These are phyloP conservation scores for Chytriomyces hyalinus DNA, from an alignment of 192 early-diverging fungal genomes.

Conservation along the genomic window DNA sequence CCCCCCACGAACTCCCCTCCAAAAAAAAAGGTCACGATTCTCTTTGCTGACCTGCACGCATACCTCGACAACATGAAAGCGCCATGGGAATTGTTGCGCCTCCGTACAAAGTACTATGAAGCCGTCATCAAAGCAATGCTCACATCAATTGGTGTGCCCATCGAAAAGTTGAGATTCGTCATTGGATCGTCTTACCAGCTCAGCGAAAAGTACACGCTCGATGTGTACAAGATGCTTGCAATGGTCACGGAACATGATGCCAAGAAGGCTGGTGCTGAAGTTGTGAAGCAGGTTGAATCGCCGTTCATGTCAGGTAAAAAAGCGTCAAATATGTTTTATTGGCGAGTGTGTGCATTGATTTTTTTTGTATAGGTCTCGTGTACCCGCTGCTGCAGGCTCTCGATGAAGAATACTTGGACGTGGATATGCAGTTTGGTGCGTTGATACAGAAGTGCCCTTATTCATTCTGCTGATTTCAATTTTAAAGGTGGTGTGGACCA, in stretches of 20 bases:
- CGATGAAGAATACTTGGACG: slow-evolving; percentile 95
- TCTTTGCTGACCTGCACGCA: slow-evolving; percentile 96
- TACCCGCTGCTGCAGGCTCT: slow-evolving; percentile 98
- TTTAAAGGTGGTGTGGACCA: slow-evolving; percentile 96
- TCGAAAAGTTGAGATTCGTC: slow-evolving; percentile 91
- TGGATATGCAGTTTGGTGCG: slow-evolving; percentile 80
- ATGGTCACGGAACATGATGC: slow-evolving; percentile 92
- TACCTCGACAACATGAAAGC: slow-evolving; percentile 99
- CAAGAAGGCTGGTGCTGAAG: slow-evolving; percentile 97
- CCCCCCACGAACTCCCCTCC: not conserved
- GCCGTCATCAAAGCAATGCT: slow-evolving; percentile 87
- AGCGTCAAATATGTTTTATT: no score
- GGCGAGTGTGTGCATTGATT: not conserved
- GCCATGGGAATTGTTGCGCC: slow-evolving; percentile 85
- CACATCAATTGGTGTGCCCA: slow-evolving; percentile 90
- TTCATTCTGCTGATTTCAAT: not conserved
- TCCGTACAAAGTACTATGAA: slow-evolving; percentile 94
- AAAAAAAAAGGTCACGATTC: slow-evolving; percentile 72
- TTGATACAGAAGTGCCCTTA: not conserved
- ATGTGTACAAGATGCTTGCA: slow-evolving; percentile 86
- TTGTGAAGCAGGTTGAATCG: slow-evolving; percentile 93
- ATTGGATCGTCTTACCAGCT: slow-evolving; percentile 89
- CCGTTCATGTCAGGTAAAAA: slow-evolving; percentile 79
- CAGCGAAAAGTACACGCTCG: slow-evolving; percentile 86
- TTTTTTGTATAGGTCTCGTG: slow-evolving; percentile 61